A percentile compares a stretch with the other conserved stretches of the same genome.
These are phyloP conservation scores for Aspergillus latus DNA, from an alignment of 2,329 filamentous ascomycete genomes.

Conservation along the genomic window DNA sequence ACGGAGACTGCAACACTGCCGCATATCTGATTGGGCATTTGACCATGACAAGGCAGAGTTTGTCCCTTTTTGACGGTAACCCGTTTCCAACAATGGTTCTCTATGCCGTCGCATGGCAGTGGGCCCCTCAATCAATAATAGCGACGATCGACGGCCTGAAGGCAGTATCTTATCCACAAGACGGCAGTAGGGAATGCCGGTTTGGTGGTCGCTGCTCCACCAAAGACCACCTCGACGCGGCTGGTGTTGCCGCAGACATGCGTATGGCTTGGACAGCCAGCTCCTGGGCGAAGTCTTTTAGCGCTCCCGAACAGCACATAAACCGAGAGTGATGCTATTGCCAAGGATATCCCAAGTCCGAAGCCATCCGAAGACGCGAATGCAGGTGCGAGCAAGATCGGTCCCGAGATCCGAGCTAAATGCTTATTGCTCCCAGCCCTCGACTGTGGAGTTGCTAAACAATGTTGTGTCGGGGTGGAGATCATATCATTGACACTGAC, in stretches of 20 bases:
- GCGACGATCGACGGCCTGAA: constrained; percentile 1
- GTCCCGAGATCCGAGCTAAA: neutral
- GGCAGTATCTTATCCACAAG: neutral
- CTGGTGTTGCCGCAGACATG: neutral
- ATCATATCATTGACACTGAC: neutral
- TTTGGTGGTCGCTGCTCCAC: neutral
- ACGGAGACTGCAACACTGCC: neutral
- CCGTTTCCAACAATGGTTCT: neutral
- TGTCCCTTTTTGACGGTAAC: neutral
- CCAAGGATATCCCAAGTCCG: neutral
- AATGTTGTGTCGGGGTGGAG: neutral
- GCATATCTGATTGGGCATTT: neutral
- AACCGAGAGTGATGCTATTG: neutral
- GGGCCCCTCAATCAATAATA: neutral
- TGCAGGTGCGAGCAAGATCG: neutral
- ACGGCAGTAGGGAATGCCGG: neutral
- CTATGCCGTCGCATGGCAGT: neutral
- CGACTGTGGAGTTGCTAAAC: neutral
- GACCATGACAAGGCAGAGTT: neutral
- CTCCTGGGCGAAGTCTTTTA: neutral
- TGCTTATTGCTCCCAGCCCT: neutral
- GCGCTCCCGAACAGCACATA: neutral
- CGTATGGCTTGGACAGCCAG: neutral
- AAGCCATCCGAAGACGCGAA: neutral
- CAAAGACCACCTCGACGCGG: neutral